Evolutionary conservation across 768 basidiomycete species (phyloP), one percentile per base, ranked within the genome.

Genomic region (Hysterangium stoloniferum): DNA sequence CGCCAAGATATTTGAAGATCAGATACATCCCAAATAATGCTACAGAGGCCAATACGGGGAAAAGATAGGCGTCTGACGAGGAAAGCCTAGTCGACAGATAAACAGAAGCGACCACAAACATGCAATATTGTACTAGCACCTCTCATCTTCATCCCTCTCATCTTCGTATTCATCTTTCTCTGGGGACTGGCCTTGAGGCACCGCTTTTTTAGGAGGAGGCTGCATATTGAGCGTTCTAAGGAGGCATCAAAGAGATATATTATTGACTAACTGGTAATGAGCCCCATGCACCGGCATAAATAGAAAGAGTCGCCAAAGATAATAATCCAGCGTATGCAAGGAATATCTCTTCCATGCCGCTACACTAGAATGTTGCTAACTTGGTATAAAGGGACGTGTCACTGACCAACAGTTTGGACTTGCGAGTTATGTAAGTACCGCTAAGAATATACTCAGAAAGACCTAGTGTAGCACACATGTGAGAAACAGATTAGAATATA

Each of bases 31-130:
- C 77, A 56, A 87, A 68, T 27, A 95, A 70, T 28, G 74, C 75
- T 5, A 70, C 71, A 1, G 87, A 89, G 4, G 86, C 90, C 53
- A 88, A 84, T 33, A 89, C 67, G 19, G 86, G 86, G 56, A 89
- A 85, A 22, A 85, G 58, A 77, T 80, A 86, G 19, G 84, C 86
- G 52, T 89, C 86, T 28, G 64, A 67, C 4, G 81, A 72, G 1
- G 86, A 79, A 65, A 89, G 61, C 24, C 77, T 73, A 45, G 81
- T 80, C 1, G 69, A 58, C n/a, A 71, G 56, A 8, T 79, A 77
- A 41, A 25, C 25, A 66, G 42, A 1, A 67, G 50, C 11, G 69
- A 68, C 46, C 68, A 66, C 41, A 61, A 31, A 22, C 66, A 55
- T 13, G 64, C 61, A 49, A 68, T 65, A 1, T 52, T 53, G 55